Base-by-base conservation (phyloP, 2,329 filamentous ascomycete genomes). In the Fusarium aywerte region DNA sequence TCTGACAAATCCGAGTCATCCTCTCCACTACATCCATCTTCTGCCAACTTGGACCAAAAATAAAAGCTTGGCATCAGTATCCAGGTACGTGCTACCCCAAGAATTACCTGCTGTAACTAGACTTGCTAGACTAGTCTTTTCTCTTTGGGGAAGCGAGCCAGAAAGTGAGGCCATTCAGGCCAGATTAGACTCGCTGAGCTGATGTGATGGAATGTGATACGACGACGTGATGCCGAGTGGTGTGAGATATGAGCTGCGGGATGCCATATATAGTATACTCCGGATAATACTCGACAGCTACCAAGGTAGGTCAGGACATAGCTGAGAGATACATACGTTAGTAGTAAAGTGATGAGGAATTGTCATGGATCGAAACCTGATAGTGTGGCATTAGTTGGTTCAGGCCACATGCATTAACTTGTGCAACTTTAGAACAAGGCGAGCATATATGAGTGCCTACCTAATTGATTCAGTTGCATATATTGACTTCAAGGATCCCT, bases 401-500 rank as follows among this genome's bases (percentile, higher is more conserved):
- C 39, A 18, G 66, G 66, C 50, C 32, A 36, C 50, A 18, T 68
- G 66, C 66, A 67, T 63, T 44, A 20, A 35, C 35, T 33, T 50
- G 62, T 51, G 32, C 58, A 51, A 50, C 53, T 45, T 18, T 20
- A 31, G 35, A 58, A 36, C 56, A 54, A 52, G 39, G 44, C 53
- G 44, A 52, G 39, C 32, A 49, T 63, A 43, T 47, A 32, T 42
- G 40, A 55, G 39, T 63, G 38, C 60, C 65, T 47, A 61, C 60
- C 65, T 47, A 61, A 62, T 60, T 52, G 48, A 51, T 36, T 56
- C 65, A 49, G 62, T 39, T 63, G 65, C 65, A 58, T 63, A 61
- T 42, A 49, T 59, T 47, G 56, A 63, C 29, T 35, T 50, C 56
- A 69, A 33, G 58, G 58, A 60, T 58, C 38, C 61, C 50, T 44